Percentiles rank a stretch among this genome's conserved stretches.
Conservation (phyloP, 345 rosid species). For the Sonneratia caseolaris region DNA sequence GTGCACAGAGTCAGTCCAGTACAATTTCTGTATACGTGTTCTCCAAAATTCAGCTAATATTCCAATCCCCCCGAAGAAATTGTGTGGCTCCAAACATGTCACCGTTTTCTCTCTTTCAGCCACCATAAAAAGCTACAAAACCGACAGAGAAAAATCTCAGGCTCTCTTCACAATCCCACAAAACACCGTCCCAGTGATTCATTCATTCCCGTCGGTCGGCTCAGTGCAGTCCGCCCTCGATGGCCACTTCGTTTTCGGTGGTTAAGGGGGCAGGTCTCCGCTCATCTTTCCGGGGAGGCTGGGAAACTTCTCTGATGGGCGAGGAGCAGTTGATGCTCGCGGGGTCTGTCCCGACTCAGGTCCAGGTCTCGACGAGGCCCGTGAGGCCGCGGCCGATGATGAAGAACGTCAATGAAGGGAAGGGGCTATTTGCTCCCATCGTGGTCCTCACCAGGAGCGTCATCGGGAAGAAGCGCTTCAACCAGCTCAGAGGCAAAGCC, state of each 20-base stretch:
- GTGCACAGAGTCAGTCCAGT: not conserved
- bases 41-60: not conserved
- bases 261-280: conserved; percentile 24
- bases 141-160: not conserved
- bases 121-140: conserved; percentile 11
- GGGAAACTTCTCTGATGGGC: conserved; percentile 42
- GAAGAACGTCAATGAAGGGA: conserved; percentile 93
- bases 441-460: conserved; percentile 66
- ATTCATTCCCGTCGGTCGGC: not conserved
- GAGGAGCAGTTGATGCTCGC: conserved; percentile 34
- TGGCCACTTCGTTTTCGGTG: conserved; percentile 49
- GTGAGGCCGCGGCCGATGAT: conserved; percentile 48
- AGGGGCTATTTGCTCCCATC: conserved; percentile 76
- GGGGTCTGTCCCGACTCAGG: conserved; percentile 26
- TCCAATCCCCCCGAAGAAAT: not conserved
- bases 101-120: not conserved
- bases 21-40: conserved; percentile 17
- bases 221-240: not conserved
- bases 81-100: conserved; percentile 37
- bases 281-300: conserved; percentile 42
- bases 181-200: not conserved
- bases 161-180: not conserved
- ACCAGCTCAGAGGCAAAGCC: conserved; percentile 93
- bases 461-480: conserved; percentile 78
- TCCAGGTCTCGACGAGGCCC: conserved; percentile 32